These are phyloP conservation scores for Venturia carpophila DNA, from an alignment of 2,329 filamentous ascomycete species.

Conservation along the genomic window DNA sequence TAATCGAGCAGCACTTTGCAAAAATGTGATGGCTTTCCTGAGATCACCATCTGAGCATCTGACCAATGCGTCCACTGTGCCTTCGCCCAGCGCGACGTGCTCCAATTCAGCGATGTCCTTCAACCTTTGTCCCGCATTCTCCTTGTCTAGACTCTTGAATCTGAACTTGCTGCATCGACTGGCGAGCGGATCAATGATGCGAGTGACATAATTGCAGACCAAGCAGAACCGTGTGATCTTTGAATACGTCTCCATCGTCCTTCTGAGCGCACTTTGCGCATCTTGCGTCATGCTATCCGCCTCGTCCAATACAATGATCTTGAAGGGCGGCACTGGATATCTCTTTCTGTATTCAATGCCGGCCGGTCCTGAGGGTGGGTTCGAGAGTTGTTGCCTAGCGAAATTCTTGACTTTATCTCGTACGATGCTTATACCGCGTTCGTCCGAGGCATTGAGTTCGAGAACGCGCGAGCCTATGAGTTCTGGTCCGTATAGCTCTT, in stretches of 20 bases:
- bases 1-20: slow-evolving; percentile 88
- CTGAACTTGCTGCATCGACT: slow-evolving; percentile 93
- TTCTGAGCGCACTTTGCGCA: slow-evolving; percentile 81
- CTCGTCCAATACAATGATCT: slow-evolving; percentile 97
- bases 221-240: slow-evolving; percentile 96
- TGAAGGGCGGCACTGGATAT: slow-evolving; percentile 95
- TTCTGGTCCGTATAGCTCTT: slow-evolving; percentile 93
- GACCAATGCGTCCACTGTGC: slow-evolving; percentile 76
- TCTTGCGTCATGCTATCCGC: slow-evolving; percentile 99
- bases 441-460: slow-evolving; percentile 97
- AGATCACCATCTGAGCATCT: slow-evolving; percentile 88
- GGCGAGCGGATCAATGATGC: slow-evolving; percentile 94
- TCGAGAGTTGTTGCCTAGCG: slow-evolving; percentile 86
- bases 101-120: slow-evolving; percentile 77
- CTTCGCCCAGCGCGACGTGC: slow-evolving; percentile 65
- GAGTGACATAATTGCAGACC: slow-evolving; percentile 96
- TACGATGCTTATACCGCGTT: slow-evolving; percentile 94
- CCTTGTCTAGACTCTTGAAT: slow-evolving; percentile 90
- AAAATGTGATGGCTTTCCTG: slow-evolving; percentile 88
- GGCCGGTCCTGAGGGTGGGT: slow-evolving; percentile 60
- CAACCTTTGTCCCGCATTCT: slow-evolving; percentile 70
- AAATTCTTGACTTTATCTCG: slow-evolving; percentile 98
- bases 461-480: slow-evolving; percentile 91
- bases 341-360: slow-evolving; percentile 51
- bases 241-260: slow-evolving; percentile 97